Base-by-base conservation (phyloP, 164 flowering plant species). In the Dillenia turbinata region DNA sequence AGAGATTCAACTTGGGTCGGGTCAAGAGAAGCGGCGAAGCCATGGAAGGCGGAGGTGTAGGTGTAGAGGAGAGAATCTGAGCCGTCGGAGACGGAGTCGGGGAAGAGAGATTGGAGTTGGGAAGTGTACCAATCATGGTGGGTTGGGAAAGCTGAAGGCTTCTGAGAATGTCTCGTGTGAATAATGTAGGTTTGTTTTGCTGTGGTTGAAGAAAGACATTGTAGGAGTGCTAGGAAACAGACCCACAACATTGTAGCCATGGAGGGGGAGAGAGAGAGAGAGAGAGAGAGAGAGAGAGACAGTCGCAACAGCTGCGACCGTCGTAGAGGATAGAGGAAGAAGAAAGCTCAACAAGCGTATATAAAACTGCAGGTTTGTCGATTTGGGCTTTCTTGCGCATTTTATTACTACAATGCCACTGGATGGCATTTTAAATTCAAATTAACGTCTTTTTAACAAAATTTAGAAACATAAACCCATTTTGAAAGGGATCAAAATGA, bases 21-120 rank as follows among this genome's bases (percentile, higher is more conserved):
- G 19, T 77, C 76, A 2, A 90, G 84, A 1, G 84, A 66, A n/a
- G 85, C 93, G 0, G 95, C 86, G 68, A 78, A 90, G 56, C 95
- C 95, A 10, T 79, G 74, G 77, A 68, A 88, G 11, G 86, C 82
- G n/a, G 73, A 9, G 47, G 61, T 56, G 72, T 88, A 86, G 61
- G 85, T 61, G 79, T 86, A 86, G 15, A 86, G 70, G 12, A 83
- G 70, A 1, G 81, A 52, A 9, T 62, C 72, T 8, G 64, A 14
- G 16, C 57, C 14, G 49, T 48, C 5, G 43, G 49, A 12, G 5
- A 24, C 6, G 22, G 69, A 5, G 52, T 68, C 11, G 40, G 71
- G n/a, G 40, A 85, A 73, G 47, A 83, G 73, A 9, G 87, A 80
- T 13, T 73, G 81, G 54, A 84, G 85, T 54, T 60, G 69, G 0